Percentiles rank a stretch among this genome's conserved stretches.
phyloP scores from a whole-genome alignment of 2,329 filamentous ascomycete genomes.

The Ceratocystis colombiana region DNA sequence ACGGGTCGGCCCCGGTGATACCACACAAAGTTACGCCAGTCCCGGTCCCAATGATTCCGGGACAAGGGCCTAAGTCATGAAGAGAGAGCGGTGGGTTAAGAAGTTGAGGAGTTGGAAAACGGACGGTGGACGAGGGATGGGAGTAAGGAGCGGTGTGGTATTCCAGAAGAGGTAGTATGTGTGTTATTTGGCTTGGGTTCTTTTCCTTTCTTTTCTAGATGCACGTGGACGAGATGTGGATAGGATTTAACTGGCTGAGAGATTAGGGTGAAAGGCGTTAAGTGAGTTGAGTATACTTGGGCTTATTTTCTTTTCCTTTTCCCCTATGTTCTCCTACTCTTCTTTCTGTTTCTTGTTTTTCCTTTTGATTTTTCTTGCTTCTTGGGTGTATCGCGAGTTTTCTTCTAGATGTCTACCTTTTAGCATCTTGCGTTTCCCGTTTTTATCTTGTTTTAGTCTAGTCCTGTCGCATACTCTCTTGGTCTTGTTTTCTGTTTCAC shows the following conservation, averaged over 20 bases:
- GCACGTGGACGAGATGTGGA: neutral
- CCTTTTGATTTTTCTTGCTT: conserved; percentile 9
- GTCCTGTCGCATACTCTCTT: too few species aligned
- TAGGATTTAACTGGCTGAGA: too few species aligned
- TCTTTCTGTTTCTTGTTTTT: neutral
- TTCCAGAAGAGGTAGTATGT: neutral
- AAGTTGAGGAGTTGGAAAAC: neutral
- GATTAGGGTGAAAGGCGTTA: too few species aligned
- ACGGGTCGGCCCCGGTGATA: conserved; percentile 30
- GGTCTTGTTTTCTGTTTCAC: too few species aligned
- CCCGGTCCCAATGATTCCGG: conserved; percentile 37
- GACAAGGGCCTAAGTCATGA: conserved; percentile 9
- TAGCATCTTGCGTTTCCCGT: conserved; percentile 2
- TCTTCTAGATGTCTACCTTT: conserved; percentile 7
- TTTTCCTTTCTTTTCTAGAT: neutral
- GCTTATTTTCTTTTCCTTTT: conserved; percentile 1
- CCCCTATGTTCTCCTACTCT: neutral
- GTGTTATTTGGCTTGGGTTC: neutral
- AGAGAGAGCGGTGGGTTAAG: neutral
- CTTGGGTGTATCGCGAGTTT: neutral
- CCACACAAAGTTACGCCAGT: conserved; percentile 39
- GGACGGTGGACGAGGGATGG: neutral
- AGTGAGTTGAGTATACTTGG: neutral
- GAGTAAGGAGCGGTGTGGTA: neutral
- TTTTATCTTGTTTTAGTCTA: neutral